Evolutionary conservation across 257 asterid genomes (phyloP).

Genomic region (Petunia axillaris): DNA sequence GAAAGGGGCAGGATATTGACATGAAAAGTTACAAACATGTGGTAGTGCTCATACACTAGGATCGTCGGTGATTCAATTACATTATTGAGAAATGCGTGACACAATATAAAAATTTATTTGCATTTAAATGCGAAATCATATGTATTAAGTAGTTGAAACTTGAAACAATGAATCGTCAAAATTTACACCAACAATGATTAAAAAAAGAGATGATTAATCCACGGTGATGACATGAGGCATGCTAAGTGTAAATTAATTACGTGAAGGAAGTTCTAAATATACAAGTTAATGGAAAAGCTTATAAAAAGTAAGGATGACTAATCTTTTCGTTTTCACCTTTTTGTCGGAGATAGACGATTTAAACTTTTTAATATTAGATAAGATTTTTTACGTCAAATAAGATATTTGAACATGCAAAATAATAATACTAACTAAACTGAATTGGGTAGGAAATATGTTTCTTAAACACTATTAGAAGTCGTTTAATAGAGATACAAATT

Average conservation of each 20-base stretch:
- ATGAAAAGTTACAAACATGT: background rate
- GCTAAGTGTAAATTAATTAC: conserved; percentile 17
- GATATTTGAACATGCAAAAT: no score
- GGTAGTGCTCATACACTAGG: conserved; percentile 7
- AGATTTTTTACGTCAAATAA: no score
- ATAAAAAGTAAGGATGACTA: background rate
- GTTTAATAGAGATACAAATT: no score
- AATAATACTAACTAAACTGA: no score
- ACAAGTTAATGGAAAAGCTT: background rate
- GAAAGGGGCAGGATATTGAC: background rate
- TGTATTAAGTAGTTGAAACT: background rate
- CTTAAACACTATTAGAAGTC: no score
- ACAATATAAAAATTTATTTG: background rate
- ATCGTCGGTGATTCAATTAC: conserved; percentile 24
- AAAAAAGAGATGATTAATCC: background rate
- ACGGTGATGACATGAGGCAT: background rate
- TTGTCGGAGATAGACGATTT: background rate
- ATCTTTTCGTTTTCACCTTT: background rate
- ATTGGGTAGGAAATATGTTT: no score
- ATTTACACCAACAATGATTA: background rate
- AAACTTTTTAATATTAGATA: background rate
- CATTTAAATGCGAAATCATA: background rate
- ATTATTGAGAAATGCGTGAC: no score
- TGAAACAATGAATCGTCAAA: background rate
- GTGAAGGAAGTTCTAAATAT: background rate